Evolutionary conservation across 1,139 yeast genomes (phyloP).

Genomic region (Pichia sp.): DNA sequence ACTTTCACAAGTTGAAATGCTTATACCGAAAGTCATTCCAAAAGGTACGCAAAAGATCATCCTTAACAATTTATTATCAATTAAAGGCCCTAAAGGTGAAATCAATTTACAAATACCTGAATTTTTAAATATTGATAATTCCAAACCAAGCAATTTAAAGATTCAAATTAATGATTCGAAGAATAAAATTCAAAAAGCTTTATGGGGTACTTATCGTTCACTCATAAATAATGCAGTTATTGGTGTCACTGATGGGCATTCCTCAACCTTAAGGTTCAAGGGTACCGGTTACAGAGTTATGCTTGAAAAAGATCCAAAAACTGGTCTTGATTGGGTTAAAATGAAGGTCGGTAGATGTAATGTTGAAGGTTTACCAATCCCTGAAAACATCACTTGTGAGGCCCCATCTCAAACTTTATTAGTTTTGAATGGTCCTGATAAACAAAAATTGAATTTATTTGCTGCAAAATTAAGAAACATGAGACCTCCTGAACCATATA

Average conservation of each 20-base stretch:
- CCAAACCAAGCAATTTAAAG: conserved; percentile 31
- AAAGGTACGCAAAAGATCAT: conserved; percentile 58
- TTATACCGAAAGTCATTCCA: conserved; percentile 48
- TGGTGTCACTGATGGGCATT: conserved; percentile 92
- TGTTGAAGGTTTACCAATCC: conserved; percentile 59
- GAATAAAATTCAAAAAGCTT: conserved; percentile 65
- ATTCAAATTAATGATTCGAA: conserved; percentile 52
- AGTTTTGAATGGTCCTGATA: conserved; percentile 78
- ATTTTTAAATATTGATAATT: conserved; percentile 40
- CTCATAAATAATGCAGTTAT: conserved; percentile 67
- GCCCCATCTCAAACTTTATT: conserved; percentile 88
- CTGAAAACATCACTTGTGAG: conserved; percentile 64
- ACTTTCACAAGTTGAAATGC: conserved; percentile 31
- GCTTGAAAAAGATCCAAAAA: conserved; percentile 39
- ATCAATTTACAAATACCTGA: conserved; percentile 63
- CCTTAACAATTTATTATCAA: conserved; percentile 55
- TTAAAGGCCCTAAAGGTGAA: conserved; percentile 77
- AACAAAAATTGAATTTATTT: conserved; percentile 79
- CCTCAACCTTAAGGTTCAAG: conserved; percentile 79
- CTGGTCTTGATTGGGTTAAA: conserved; percentile 55
- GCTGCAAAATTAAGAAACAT: conserved; percentile 83
- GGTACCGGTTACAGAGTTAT: conserved; percentile 97
- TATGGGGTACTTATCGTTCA: conserved; percentile 95
- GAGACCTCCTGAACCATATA: conserved; percentile 97
- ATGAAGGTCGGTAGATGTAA: conserved; percentile 84